Evolutionary conservation across 352 stramenopile genomes (phyloP), one percentile per base, ranked within the genome.

Genomic region (Globisporangium sylvaticum): DNA sequence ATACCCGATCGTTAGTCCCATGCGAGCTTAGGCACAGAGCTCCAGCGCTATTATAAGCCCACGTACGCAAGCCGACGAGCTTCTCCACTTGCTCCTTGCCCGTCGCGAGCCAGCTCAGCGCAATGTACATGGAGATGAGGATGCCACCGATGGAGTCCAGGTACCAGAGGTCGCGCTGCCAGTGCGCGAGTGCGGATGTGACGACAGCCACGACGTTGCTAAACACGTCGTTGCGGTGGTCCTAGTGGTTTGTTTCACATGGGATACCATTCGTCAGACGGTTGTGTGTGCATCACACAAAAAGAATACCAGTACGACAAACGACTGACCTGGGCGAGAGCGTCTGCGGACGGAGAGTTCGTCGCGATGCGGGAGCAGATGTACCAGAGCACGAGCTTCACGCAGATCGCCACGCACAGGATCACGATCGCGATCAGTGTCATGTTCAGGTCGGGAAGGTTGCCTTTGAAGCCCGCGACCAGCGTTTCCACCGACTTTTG

Each of bases 201-300:
- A 90, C 67, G 4, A 98, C 88, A 2, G 96, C 96, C 1, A 98
- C 87, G 9, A 70, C 78, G 66, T 99, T 99, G 72, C 83, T 97
- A 25, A 98, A 88, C 50, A 96, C 93, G 74, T 99, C 97, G 78
- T 99, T 99, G 70, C 92, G 96, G 69, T 99, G 97, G 81, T 99
- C 97, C 87, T 98, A 61, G 22, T 64, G 14, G 32, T 37, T 32
- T 32, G 29, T 7, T 32, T 32, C 29, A 32, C 29, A 32, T 7
- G 29, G 29, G 3, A 32, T 32, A 2, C 3, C 29, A 32, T 32
- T 32, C 29, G 29, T 32, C 6, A 32, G 29, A 32, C 2, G 6
- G 29, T 2, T 32, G 3, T 7, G 29, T 32, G 29, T 32, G 29
- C 29, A 32, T 5, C 29, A n/a, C 29, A 18, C 37, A 44, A 20